These are phyloP conservation scores for Populus hybrid DNA, from an alignment of 441 rosid species.

Conservation along the genomic window DNA sequence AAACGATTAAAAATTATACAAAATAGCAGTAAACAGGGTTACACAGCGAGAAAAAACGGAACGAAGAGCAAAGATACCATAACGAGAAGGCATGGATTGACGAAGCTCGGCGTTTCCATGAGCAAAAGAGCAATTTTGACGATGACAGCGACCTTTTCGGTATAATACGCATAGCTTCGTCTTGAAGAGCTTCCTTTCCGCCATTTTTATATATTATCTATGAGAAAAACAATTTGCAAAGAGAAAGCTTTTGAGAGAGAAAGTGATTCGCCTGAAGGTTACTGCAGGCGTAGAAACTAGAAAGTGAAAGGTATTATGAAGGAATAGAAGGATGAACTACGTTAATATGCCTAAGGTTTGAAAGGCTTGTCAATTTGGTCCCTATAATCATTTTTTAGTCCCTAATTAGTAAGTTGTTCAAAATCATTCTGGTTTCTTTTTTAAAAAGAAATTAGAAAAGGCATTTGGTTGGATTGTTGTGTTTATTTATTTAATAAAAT, in stretches of 20 bases:
- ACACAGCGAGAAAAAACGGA: background rate
- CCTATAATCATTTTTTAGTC: background rate
- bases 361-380: background rate
- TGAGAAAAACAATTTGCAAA: background rate
- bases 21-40: background rate
- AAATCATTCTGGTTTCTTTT: background rate
- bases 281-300: background rate
- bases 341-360: background rate
- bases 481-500: no score
- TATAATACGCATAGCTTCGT: constrained; percentile 71
- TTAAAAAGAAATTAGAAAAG: background rate
- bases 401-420: background rate
- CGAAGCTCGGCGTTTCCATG: constrained; percentile 90
- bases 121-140: constrained; percentile 78
- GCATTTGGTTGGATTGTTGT: background rate
- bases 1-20: background rate
- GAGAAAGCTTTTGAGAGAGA: background rate
- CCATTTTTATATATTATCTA: constrained; percentile 36
- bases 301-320: background rate
- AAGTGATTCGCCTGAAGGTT: background rate
- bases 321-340: background rate
- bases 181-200: constrained; percentile 72
- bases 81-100: constrained; percentile 40
- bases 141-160: constrained; percentile 67
- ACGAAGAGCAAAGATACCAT: constrained; percentile 34